Evolutionary conservation across 306 rosid genomes (phyloP).

Genomic region (Vigna mungo): DNA sequence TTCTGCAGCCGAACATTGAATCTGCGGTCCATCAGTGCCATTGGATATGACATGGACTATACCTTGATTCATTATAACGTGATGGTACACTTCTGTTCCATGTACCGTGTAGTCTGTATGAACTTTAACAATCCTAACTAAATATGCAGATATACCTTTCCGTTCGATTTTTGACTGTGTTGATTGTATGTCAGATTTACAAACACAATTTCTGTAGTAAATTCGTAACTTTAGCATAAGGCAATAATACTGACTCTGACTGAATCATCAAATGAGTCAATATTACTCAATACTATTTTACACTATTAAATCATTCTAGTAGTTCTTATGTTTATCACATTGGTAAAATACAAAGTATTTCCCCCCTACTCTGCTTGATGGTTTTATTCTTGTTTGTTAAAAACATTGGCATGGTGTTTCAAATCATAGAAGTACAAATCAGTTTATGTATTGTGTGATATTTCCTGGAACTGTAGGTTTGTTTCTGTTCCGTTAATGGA

Average conservation of each 20-base stretch:
- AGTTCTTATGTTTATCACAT: conserved; percentile 5
- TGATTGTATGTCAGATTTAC: not conserved
- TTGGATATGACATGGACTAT: conserved; percentile 99
- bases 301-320: not conserved
- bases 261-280: conserved; percentile 13
- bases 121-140: conserved; percentile 26
- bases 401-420: conserved; percentile 24
- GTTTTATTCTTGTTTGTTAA: conserved; percentile 25
- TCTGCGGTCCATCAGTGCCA: conserved; percentile 93
- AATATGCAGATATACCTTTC: conserved; percentile 9
- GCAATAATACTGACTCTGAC: conserved; percentile 7
- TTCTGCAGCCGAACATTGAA: conserved; percentile 97
- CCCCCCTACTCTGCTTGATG: not conserved
- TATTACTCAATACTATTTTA: conserved; percentile 10
- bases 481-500: conserved; percentile 27
- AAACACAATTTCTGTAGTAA: not conserved
- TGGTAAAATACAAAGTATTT: conserved; percentile 31
- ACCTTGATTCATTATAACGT: conserved; percentile 95
- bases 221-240: conserved; percentile 17
- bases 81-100: conserved; percentile 61
- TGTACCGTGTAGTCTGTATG: conserved; percentile 23
- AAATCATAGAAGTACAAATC: conserved; percentile 18
- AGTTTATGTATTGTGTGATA: conserved; percentile 32
- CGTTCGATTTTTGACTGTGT: conserved; percentile 26
- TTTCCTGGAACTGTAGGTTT: conserved; percentile 37